Evolutionary conservation across 2,329 filamentous ascomycete species (phyloP).

Genomic region (Bretziella fagacearum): DNA sequence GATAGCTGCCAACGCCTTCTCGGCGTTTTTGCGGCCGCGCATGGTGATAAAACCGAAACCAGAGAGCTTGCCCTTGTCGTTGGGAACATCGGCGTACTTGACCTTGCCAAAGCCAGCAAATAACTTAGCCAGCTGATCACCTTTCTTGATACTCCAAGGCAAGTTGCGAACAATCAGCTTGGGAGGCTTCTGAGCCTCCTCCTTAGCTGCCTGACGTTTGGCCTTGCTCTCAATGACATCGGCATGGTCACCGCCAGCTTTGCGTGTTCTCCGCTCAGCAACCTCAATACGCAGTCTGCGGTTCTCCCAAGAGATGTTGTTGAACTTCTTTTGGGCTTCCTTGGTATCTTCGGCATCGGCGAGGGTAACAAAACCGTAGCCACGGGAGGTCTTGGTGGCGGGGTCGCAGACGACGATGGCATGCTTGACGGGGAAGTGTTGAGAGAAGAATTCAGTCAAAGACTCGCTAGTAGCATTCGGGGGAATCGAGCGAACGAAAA

Average conservation of each 20-base stretch:
- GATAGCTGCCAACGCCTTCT: constrained; percentile 66
- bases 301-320: constrained; percentile 62
- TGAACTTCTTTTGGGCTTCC: constrained; percentile 62
- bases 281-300: constrained; percentile 72
- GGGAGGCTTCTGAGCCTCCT: constrained; percentile 42
- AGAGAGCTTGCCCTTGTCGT: constrained; percentile 55
- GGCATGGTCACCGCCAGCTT: constrained; percentile 23
- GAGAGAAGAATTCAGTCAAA: constrained; percentile 78
- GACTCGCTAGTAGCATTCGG: constrained; percentile 61
- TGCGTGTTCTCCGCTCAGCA: constrained; percentile 68
- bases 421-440: constrained; percentile 89
- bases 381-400: constrained; percentile 70
- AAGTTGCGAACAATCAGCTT: constrained; percentile 84
- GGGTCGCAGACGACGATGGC: constrained; percentile 82
- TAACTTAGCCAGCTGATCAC: constrained; percentile 59
- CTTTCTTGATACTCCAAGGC: constrained; percentile 85
- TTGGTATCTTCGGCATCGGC: constrained; percentile 82
- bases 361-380: constrained; percentile 94
- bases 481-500: constrained; percentile 84
- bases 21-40: constrained; percentile 74
- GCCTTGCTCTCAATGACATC: constrained; percentile 29
- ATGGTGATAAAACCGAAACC: constrained; percentile 91
- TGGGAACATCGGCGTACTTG: constrained; percentile 71
- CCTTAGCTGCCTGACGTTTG: constrained; percentile 38
- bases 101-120: constrained; percentile 87